Percentiles rank a stretch among this genome's conserved stretches.
Evolutionary conservation across 768 basidiomycete species (phyloP).

Genomic region (Mycena olivaceomarginata): DNA sequence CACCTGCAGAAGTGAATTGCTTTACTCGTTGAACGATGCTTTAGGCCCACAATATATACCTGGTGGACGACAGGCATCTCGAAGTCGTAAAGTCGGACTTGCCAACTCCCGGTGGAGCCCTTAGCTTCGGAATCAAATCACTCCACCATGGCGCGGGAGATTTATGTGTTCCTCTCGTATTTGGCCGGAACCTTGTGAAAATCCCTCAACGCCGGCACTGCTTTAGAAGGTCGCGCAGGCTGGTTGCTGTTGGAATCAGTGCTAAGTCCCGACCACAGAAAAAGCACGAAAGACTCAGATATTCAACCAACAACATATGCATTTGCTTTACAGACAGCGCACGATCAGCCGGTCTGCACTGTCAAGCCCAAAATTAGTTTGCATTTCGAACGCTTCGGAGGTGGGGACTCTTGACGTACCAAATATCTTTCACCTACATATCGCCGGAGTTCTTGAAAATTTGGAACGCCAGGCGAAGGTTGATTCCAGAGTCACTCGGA

Average conservation of each 20-base stretch:
- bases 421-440: no score
- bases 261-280: constrained; percentile 1
- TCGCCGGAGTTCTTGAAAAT: no score
- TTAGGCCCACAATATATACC: constrained; percentile 3
- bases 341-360: not conserved
- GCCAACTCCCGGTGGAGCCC: constrained; percentile 11
- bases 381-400: no score
- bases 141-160: constrained; percentile 1
- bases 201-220: not conserved
- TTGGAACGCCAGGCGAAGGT: no score
- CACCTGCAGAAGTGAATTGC: constrained; percentile 6
- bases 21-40: constrained; percentile 6
- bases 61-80: not conserved
- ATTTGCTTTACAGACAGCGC: not conserved
- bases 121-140: constrained; percentile 9
- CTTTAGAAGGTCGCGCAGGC: not conserved
- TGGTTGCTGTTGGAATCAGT: not conserved
- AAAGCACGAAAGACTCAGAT: constrained; percentile 2
- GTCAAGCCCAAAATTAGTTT: no score
- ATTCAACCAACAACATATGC: constrained; percentile 4
- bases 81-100: constrained; percentile 1
- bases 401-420: no score
- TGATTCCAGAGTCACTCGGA: no score
- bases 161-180: constrained; percentile 4
- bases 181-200: constrained; percentile 3